Evolutionary conservation across 139 green algal genomes (phyloP).

Genomic region (Coccomyxa sp.): DNA sequence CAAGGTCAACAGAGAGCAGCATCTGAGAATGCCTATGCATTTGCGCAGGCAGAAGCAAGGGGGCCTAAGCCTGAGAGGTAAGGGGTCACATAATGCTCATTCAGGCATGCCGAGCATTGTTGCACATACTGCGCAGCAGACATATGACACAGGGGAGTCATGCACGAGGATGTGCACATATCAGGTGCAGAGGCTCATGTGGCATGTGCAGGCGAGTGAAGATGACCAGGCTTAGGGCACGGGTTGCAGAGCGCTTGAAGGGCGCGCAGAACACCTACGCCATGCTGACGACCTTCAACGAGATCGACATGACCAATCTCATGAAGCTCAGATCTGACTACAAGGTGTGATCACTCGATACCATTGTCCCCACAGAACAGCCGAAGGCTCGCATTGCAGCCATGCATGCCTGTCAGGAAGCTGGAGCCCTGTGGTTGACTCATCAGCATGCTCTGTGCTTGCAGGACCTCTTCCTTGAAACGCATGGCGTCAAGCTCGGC

Average conservation of each 20-base stretch:
- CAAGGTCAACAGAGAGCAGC: too few species aligned
- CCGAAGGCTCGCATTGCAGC: not conserved
- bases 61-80: too few species aligned
- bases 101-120: too few species aligned
- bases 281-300: slow-evolving; percentile 99
- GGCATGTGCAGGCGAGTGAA: slow-evolving; percentile 75
- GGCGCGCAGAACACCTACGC: slow-evolving; percentile 96
- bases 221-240: slow-evolving; percentile 91
- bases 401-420: too few species aligned
- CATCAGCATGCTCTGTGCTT: not conserved
- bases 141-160: too few species aligned
- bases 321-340: slow-evolving; percentile 82
- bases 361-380: not conserved
- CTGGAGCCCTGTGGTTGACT: not conserved
- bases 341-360: slow-evolving; percentile 64
- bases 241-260: slow-evolving; percentile 93
- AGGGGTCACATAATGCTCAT: too few species aligned
- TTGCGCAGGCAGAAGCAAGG: too few species aligned
- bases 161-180: too few species aligned
- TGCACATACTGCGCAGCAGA: too few species aligned
- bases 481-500: slow-evolving; percentile 97
- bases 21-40: too few species aligned
- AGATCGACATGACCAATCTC: slow-evolving; percentile 98
- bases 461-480: slow-evolving; percentile 93
- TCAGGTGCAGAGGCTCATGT: too few species aligned